Percentiles rank a stretch among this genome's conserved stretches.
Conservation (phyloP, 352 stramenopile species). For the Plasmopara muralis region DNA sequence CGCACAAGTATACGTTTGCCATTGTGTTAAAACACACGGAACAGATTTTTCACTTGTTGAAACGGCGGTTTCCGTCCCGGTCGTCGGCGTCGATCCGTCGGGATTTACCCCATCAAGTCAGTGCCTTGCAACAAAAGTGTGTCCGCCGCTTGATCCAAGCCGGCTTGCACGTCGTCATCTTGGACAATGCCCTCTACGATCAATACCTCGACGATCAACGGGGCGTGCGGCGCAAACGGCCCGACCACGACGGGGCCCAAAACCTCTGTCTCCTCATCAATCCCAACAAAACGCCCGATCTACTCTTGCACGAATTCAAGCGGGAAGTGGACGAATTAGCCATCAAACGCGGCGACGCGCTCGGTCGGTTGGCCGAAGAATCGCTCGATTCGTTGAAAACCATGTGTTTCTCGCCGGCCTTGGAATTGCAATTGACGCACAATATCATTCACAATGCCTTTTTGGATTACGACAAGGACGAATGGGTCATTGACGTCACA, state of each 20-base stretch:
- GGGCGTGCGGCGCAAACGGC: conserved; percentile 8
- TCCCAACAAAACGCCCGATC: conserved; percentile 75
- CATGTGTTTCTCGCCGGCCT: conserved; percentile 79
- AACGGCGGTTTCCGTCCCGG: conserved; percentile 61
- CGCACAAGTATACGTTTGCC: conserved; percentile 86
- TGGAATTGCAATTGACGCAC: conserved; percentile 83
- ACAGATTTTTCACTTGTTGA: conserved; percentile 64
- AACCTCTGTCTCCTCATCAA: conserved; percentile 79
- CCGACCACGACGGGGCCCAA: conserved; percentile 48
- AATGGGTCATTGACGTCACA: conserved; percentile 82
- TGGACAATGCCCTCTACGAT: conserved; percentile 71
- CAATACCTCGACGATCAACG: conserved; percentile 27
- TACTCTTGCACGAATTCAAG: conserved; percentile 84
- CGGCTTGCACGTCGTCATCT: conserved; percentile 55
- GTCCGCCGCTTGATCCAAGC: conserved; percentile 76
- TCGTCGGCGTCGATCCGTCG: conserved; percentile 58
- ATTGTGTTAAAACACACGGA: conserved; percentile 79
- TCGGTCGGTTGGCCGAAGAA: conserved; percentile 64
- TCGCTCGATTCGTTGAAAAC: conserved; percentile 71
- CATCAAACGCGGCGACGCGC: conserved; percentile 67
- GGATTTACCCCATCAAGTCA: conserved; percentile 64
- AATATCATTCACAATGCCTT: conserved; percentile 87
- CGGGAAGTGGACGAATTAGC: conserved; percentile 80
- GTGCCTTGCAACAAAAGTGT: conserved; percentile 73
- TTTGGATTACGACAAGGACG: conserved; percentile 82